Conservation (phyloP, 164 flowering plant genomes). For the Magnolia kwangsiensis region DNA sequence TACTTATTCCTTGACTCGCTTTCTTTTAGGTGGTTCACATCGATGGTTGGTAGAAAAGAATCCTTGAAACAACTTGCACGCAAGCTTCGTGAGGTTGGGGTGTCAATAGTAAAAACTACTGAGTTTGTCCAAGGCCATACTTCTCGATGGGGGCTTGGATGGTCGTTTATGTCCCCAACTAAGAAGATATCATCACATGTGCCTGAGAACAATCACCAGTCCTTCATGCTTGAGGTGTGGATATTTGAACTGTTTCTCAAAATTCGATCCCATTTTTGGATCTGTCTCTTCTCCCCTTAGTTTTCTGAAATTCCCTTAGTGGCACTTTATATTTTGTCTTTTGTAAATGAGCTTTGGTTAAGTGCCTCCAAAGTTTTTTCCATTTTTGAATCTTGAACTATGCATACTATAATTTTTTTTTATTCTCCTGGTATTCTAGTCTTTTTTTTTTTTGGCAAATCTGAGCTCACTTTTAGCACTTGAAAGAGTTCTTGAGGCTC, state of each 20-base stretch:
- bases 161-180: slow-evolving; percentile 75
- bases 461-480: neutral
- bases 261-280: neutral
- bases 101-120: slow-evolving; percentile 77
- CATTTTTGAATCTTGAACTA: too few species aligned
- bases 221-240: slow-evolving; percentile 86
- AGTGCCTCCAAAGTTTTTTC: neutral
- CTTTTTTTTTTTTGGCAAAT: neutral
- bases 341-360: neutral
- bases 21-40: slow-evolving; percentile 77
- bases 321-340: neutral
- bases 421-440: neutral
- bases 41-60: slow-evolving; percentile 87
- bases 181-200: slow-evolving; percentile 46
- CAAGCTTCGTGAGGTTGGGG: slow-evolving; percentile 74
- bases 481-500: neutral
- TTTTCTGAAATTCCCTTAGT: neutral
- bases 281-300: neutral
- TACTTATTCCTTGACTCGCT: neutral
- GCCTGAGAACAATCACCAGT: slow-evolving; percentile 38
- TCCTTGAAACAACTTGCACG: slow-evolving; percentile 60
- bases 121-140: slow-evolving; percentile 98
- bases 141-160: slow-evolving; percentile 92
- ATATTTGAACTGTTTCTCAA: neutral
- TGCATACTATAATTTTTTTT: neutral